Evolutionary conservation across 2,329 filamentous ascomycete species (phyloP), one percentile per base, ranked within the genome.

Genomic region (Exophiala lecanii-corni): DNA sequence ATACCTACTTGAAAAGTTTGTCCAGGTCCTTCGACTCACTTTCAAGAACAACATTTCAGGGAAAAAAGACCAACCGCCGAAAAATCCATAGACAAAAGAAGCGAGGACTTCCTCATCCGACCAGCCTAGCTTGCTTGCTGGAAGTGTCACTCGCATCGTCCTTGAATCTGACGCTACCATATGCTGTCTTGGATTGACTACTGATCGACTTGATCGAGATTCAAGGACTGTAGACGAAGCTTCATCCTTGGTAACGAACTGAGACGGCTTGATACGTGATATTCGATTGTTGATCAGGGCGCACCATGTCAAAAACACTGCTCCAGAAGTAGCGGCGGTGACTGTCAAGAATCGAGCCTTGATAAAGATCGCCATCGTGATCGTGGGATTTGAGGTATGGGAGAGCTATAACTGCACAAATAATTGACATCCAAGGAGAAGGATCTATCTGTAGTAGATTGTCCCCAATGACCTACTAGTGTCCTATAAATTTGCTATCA

Each of bases 41-140:
- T 36, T 28, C 16, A 45, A 20, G n/a, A 37, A 12, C 6, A 25
- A 13, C 2, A 34, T 9, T 21, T 47, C 39, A 4, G 44, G 39
- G 6, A 28, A 19, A 17, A 47, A 42, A 2, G 37, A 34, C 44
- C 44, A 47, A 16, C 44, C 44, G 20, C 44, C 39, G 15, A 47
- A 47, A 26, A 43, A 42, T 7, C 39, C 44, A 13, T 39, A 6
- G 6, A 43, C 34, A 20, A 33, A 42, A 5, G 25, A 13, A 13
- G 44, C 35, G 2, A 47, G 39, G 12, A 47, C 43, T 16, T 36
- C 16, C 25, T 43, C 34, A 42, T 47, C 44, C 4, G 44, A 42
- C 4, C 13, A 36, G 20, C 21, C 10, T 9, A 3, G 5, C 21
- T 31, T 36, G 16, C 36, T 17, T 15, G 37, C 13, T 12, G 43